These are phyloP conservation scores for Jamesozyma gamospora DNA, from an alignment of 805 yeast genomes.

Conservation along the genomic window DNA sequence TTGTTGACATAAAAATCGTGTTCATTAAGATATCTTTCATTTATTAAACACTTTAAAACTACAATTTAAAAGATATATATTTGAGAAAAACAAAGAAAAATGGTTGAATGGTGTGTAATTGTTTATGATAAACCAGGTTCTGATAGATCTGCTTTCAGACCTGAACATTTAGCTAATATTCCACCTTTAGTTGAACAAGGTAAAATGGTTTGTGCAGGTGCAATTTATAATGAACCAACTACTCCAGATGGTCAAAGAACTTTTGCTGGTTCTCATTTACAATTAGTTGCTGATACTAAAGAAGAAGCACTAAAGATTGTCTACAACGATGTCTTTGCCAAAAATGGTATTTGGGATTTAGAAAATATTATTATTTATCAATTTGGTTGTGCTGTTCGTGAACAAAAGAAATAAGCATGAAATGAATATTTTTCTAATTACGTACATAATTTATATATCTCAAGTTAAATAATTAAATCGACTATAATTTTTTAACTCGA, in stretches of 20 bases:
- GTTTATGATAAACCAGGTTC: constrained; percentile 60
- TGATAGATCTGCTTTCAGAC: constrained; percentile 44
- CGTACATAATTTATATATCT: no score
- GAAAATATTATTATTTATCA: constrained; percentile 52
- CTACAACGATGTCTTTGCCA: constrained; percentile 52
- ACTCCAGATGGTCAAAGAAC: constrained; percentile 33
- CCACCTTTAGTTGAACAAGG: constrained; percentile 36
- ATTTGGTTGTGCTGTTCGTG: constrained; percentile 37
- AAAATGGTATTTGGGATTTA: constrained; percentile 68
- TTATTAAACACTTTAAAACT: no score
- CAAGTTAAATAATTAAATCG: no score
- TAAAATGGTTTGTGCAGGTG: constrained; percentile 40
- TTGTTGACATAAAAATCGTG: no score
- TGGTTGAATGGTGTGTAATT: constrained; percentile 59
- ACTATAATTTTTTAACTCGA: no score
- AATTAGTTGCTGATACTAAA: constrained; percentile 51
- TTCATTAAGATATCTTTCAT: no score
- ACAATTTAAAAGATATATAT: no score
- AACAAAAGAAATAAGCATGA: constrained; percentile 24
- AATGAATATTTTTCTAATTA: neutral
- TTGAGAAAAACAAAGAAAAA: constrained; percentile 17
- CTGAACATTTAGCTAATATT: constrained; percentile 42
- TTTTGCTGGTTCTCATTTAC: constrained; percentile 62
- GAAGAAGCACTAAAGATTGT: constrained; percentile 58
- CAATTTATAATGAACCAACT: constrained; percentile 39